Base-by-base conservation (phyloP, 768 basidiomycete species). In the Ramaria rubella region DNA sequence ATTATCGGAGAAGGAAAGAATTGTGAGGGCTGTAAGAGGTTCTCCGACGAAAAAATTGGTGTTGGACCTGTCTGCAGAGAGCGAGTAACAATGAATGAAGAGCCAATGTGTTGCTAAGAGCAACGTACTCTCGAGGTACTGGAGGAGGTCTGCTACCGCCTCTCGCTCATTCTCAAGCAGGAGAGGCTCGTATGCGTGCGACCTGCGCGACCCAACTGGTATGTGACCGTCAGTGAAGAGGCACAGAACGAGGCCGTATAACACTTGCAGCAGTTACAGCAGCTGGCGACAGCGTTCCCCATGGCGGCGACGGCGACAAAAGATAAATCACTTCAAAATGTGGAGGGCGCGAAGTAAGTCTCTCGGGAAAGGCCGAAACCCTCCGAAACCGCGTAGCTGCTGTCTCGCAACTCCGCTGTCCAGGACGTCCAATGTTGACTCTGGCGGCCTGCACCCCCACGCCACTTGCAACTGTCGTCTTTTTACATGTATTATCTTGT, bases 41-140 rank as follows among this genome's bases (percentile, higher is more conserved):
- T 86, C 83, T 55, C 95, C 96, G 51, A 82, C 79, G 77, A 98
- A 99, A 81, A 99, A 99, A 75, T 99, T 97, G 73, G 96, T 98
- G 7, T 92, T 94, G 2, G 90, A 87, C 63, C 96, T 91, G 80
- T 99, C 95, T 95, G 69, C n/a, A 26, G 42, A 53, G 53, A 45
- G 42, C 26, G 31, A 42, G 8, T 40, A 54, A 31, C 45, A 26
- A 34, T 57, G 40, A 57, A 31, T 52, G 53, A 45, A 59, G 11
- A 44, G 42, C 49, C 45, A 17, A 29, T 21, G 8, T 24, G 21
- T 50, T n/a, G n/a, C n/a, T 21, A 21, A 49, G 33, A 27, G 40
- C 49, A 52, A 72, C 89, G 62, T 70, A 97, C 95, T 99, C 77
- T 99, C 96, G 60, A 99, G 85, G 68, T 90, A 98, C 69, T 97